Percentiles rank a stretch among this genome's conserved stretches.
Evolutionary conservation across 805 yeast species (phyloP).

Genomic region (Candida adriatica): DNA sequence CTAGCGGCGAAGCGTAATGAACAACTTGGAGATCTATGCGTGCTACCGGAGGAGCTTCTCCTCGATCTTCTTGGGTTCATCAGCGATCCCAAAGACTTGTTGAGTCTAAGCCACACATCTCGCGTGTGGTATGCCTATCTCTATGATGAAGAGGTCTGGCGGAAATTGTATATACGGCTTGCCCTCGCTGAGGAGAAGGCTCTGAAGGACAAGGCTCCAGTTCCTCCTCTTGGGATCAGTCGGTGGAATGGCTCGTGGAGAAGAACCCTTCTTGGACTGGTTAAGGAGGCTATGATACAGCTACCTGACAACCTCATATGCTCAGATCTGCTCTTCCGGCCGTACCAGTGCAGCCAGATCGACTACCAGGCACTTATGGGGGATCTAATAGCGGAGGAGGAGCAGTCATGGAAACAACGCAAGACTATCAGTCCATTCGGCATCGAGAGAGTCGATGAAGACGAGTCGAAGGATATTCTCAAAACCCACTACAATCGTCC

Average conservation of each 20-base stretch:
- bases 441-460: slow-evolving; percentile 48
- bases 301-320: slow-evolving; percentile 47
- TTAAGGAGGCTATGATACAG: slow-evolving; percentile 38
- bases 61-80: slow-evolving; percentile 45
- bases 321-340: slow-evolving; percentile 75
- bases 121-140: slow-evolving; percentile 64
- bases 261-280: slow-evolving; percentile 41
- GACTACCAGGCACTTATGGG: slow-evolving; percentile 46
- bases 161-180: slow-evolving; percentile 40
- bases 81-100: slow-evolving; percentile 39
- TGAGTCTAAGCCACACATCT: slow-evolving; percentile 51
- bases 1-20: slow-evolving; percentile 10
- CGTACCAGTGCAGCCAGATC: slow-evolving; percentile 74
- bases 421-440: slow-evolving; percentile 24
- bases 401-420: slow-evolving; percentile 18
- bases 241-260: slow-evolving; percentile 84
- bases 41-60: slow-evolving; percentile 58
- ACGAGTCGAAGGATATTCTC: slow-evolving; percentile 39
- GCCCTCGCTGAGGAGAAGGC: slow-evolving; percentile 11
- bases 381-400: slow-evolving; percentile 43
- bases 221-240: slow-evolving; percentile 24
- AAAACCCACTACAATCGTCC: slow-evolving; percentile 46
- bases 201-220: slow-evolving; percentile 11
- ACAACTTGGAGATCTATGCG: slow-evolving; percentile 42
- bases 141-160: slow-evolving; percentile 81